phyloP scores from a whole-genome alignment of 768 basidiomycete species.

The Heimioporus sp. region DNA sequence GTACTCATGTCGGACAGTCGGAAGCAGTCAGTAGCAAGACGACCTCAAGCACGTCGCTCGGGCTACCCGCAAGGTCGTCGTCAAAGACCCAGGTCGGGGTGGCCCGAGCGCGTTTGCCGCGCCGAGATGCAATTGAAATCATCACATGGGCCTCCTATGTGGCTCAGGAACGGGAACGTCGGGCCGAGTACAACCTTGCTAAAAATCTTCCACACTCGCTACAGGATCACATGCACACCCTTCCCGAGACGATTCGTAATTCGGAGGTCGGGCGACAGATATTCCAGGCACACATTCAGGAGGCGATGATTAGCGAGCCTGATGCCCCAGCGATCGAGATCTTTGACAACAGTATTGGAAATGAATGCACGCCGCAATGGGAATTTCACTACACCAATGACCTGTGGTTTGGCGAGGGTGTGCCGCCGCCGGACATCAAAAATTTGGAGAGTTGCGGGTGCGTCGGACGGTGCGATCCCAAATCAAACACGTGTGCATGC shows the following conservation, averaged over 20 bases:
- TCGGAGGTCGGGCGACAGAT: constrained; percentile 47
- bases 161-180: constrained; percentile 11
- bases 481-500: constrained; percentile 71
- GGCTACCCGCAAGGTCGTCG: background rate
- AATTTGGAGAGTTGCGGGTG: constrained; percentile 71
- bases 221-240: constrained; percentile 64
- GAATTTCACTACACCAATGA: constrained; percentile 87
- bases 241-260: constrained; percentile 39
- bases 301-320: constrained; percentile 66
- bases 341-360: constrained; percentile 59
- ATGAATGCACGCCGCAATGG: constrained; percentile 71
- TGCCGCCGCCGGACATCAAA: constrained; percentile 61
- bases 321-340: constrained; percentile 67
- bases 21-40: constrained; percentile 13
- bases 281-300: constrained; percentile 63
- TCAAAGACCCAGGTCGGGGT: too few species aligned
- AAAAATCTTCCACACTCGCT: constrained; percentile 59
- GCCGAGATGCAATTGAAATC: background rate
- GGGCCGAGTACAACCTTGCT: constrained; percentile 31
- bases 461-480: constrained; percentile 71
- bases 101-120: too few species aligned
- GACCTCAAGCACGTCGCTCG: constrained; percentile 15
- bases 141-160: constrained; percentile 24
- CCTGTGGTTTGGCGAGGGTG: constrained; percentile 69
- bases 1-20: constrained; percentile 10